Evolutionary conservation across 768 basidiomycete species (phyloP), one percentile per base, ranked within the genome.

Genomic region (Lentinula detonsa): DNA sequence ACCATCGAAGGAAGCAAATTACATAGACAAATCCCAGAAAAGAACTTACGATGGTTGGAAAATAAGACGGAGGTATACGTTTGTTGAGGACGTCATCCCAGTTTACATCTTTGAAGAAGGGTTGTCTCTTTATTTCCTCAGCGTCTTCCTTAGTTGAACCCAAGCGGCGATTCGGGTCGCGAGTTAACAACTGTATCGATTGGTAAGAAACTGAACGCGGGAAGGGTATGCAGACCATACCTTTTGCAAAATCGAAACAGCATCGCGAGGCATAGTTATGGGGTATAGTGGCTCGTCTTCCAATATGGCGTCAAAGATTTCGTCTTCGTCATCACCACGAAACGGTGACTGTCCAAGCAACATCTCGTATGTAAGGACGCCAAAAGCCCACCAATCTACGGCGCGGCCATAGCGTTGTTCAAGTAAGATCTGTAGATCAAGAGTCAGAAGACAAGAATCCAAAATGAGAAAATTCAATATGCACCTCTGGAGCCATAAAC

Each of bases 371-470:
- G 91, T 98, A 67, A 99, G 75, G 4, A 99, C 97, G 65, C 97
- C 97, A 72, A 98, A 98, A 11, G 97, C 97, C 97, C 97, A 99
- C 97, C 97, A 99, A 71, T 99, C 97, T 45, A 99, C 97, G 10
- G 97, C 96, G 42, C 95, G 93, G 9, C 95, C 95, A 68, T 99
- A 99, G 51, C 95, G 91, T 76, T 98, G 97, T 76, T 99, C 97
- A n/a, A 98, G 83, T 57, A 99, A 81, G 73, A 99, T 99, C 95
- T 98, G 63, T 5, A 33, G 15, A 9, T 7, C 35, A 61, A 6
- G n/a, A 33, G 18, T 53, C 65, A 65, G 66, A 40, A 21, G 39
- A 33, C 23, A 9, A 61, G 11, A 18, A 34, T 39, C n/a, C 21
- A 48, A 21, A 16, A 28, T 35, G 50, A 10, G 21, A 23, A 49